Evolutionary conservation across 352 stramenopile genomes (phyloP).

Genomic region (Pythium rhizo-oryzae): DNA sequence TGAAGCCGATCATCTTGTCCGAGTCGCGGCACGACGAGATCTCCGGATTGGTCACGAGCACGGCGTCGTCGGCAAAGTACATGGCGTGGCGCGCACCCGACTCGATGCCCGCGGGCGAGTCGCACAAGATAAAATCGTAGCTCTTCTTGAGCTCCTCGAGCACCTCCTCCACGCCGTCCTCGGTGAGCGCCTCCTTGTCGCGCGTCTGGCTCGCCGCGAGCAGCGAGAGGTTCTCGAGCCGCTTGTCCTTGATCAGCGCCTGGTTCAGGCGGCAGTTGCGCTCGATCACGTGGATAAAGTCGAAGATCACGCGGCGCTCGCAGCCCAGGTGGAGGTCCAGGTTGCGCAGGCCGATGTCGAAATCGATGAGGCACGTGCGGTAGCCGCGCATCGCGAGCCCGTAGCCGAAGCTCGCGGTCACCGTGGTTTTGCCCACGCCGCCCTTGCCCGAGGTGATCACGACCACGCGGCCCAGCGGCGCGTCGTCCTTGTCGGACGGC

Average conservation of each 20-base stretch:
- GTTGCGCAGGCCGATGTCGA: slow-evolving; percentile 94
- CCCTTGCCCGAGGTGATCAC: slow-evolving; percentile 93
- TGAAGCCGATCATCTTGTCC: slow-evolving; percentile 97
- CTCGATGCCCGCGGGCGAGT: slow-evolving; percentile 92
- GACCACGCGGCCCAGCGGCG: slow-evolving; percentile 68
- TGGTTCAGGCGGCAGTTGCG: slow-evolving; percentile 90
- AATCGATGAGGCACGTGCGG: slow-evolving; percentile 93
- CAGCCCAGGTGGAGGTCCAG: slow-evolving; percentile 92
- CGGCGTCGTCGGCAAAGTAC: slow-evolving; percentile 93
- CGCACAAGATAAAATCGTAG: slow-evolving; percentile 92
- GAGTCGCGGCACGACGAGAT: slow-evolving; percentile 92
- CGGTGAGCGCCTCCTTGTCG: slow-evolving; percentile 91
- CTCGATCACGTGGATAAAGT: slow-evolving; percentile 94
- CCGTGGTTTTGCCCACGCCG: slow-evolving; percentile 93
- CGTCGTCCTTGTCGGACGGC: not conserved
- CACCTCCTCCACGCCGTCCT: slow-evolving; percentile 85
- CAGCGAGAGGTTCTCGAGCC: slow-evolving; percentile 79
- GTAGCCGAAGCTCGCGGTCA: slow-evolving; percentile 87
- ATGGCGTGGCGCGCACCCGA: slow-evolving; percentile 89
- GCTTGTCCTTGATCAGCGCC: slow-evolving; percentile 92
- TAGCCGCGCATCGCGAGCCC: slow-evolving; percentile 82
- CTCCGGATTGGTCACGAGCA: slow-evolving; percentile 95
- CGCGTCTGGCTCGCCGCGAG: slow-evolving; percentile 90
- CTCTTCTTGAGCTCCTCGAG: slow-evolving; percentile 80
- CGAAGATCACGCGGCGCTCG: slow-evolving; percentile 94